Evolutionary conservation across 768 basidiomycete genomes (phyloP), one percentile per base, ranked within the genome.

Genomic region (Leccinum truebloodii): DNA sequence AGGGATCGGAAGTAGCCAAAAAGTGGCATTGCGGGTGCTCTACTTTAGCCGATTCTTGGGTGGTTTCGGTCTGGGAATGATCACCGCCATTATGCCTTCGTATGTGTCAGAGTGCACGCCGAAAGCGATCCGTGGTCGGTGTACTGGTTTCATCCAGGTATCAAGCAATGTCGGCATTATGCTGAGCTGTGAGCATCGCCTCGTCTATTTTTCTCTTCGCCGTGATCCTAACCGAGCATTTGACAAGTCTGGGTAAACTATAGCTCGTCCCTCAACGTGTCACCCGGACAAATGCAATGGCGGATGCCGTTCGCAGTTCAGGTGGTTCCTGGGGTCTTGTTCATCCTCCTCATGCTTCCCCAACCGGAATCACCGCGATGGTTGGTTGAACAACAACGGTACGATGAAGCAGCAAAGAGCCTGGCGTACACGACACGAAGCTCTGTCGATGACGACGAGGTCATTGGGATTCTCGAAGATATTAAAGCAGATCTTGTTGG

Each of bases 51-150:
- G 85, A 8, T 88, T 87, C 70, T 58, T 89, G 0, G 79, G 81
- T 7, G 87, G 88, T 18, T 74, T 87, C 54, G 86, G 87, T 8
- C 78, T 87, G 30, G 85, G 86, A 16, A 80, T 82, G 77, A 75
- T 79, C 6, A 77, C 79, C 2, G 80, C 81, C 4, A 68, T 84
- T 1, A 77, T 81, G 3, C 82, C 82, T 13, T 74, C 80, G 0
- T 85, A 84, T 52, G 75, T 83, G 13, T 82, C 81, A 0, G 83
- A 84, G 67, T 82, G 76, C 52, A 76, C 77, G 3, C 82, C 82
- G 1, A 77, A 71, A 55, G 66, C 70, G 14, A 81, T 84, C 50
- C 76, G 83, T 37, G 83, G 83, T 3, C 75, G 82, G 4, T 81
- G 81, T 57, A 82, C 83, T 3, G 79, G 81, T 5, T 65, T 78